Evolutionary conservation across 1,284 basidiomycete species (phyloP).

Genomic region (Cryptococcus deneoformans): DNA sequence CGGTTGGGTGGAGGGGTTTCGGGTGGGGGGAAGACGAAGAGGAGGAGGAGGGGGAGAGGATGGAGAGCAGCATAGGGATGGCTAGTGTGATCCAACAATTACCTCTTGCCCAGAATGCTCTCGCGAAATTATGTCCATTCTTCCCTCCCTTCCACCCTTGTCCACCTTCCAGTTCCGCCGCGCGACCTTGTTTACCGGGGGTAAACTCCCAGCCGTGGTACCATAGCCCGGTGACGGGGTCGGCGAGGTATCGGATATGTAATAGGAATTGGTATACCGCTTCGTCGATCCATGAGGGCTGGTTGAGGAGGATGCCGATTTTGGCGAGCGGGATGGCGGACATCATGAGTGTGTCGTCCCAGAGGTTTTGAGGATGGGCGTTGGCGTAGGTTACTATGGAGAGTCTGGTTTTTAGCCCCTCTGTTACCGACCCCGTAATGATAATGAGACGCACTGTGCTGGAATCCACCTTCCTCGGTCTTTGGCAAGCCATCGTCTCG

Average conservation of each 20-base stretch:
- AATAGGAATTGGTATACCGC: constrained; percentile 61
- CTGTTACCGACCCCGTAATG: constrained; percentile 12
- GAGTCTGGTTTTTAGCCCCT: not conserved
- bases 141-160: constrained; percentile 1
- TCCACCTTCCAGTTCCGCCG: constrained; percentile 1
- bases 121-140: constrained; percentile 52
- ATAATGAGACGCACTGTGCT: constrained; percentile 52
- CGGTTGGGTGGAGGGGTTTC: no score
- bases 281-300: constrained; percentile 61
- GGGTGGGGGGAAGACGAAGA: constrained; percentile 31
- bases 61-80: constrained; percentile 62
- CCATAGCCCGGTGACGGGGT: constrained; percentile 41
- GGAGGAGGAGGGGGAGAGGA: constrained; percentile 49
- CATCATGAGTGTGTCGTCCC: constrained; percentile 70
- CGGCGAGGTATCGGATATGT: constrained; percentile 48
- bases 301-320: constrained; percentile 59
- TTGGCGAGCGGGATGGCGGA: constrained; percentile 57
- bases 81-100: constrained; percentile 64
- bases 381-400: constrained; percentile 55
- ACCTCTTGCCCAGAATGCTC: constrained; percentile 61
- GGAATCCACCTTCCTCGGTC: constrained; percentile 59
- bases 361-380: constrained; percentile 59
- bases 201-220: constrained; percentile 51
- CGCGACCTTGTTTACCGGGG: constrained; percentile 4
- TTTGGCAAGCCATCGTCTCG: constrained; percentile 54